Base-by-base conservation (phyloP, 2,329 filamentous ascomycete genomes). In the Whalleya microplaca region DNA sequence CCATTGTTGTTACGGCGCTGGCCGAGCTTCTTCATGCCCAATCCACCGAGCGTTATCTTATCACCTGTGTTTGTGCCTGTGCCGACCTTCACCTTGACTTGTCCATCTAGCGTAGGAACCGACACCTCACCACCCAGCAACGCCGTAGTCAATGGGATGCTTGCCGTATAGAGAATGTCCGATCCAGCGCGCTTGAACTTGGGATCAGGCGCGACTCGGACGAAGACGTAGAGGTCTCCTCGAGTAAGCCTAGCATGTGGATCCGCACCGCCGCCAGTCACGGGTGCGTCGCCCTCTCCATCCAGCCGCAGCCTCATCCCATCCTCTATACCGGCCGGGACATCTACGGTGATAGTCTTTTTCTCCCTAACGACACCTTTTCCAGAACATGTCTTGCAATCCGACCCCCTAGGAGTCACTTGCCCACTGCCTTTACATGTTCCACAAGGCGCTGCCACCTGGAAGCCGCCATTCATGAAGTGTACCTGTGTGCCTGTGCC, bases 61-160 rank as follows among this genome's bases (percentile, higher is more conserved):
- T 99, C 95, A 50, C 95, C 95, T 2, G 93, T 96, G 64, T 87
- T 91, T 12, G 95, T 98, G 48, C 95, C 95, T 0, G 93, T 96
- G 19, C 87, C 86, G 29, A 99, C 89, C 75, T 92, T 94, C 68
- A 99, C 88, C 73, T 91, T 94, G 67, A 96, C 92, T 47, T 94
- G 85, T 48, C 91, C 92, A 64, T 97, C 92, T 21, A 99, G 81
- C 0, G 95, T 99, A 2, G 95, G 95, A 21, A 99, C 85, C 12
- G 82, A 87, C 58, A 96, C 90, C 72, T 97, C 92, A 55, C 95
- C 95, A 66, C 95, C 95, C 0, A 99, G 84, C 19, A 97, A 76
- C 6, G 95, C 95, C 9, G 95, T 99, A 2, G 95, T 98, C 53
- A 99, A 81, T 16, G 95, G 94, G 59, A 99, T 89, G 10, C 86